A percentile compares a stretch with the other conserved stretches of the same genome.
Conservation (phyloP, 257 asterid genomes). For the Solanum microdontum region DNA sequence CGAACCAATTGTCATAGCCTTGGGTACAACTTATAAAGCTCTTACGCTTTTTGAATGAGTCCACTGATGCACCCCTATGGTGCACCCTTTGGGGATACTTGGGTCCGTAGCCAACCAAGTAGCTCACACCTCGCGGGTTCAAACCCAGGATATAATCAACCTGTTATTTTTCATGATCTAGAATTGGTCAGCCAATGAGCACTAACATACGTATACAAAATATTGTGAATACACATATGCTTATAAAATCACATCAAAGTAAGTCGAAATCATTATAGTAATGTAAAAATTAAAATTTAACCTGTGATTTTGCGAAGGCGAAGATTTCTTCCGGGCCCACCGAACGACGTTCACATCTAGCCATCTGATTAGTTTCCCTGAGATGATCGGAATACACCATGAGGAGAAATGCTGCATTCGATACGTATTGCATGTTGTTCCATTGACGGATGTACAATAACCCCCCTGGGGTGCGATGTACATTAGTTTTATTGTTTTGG, state of each 20-base stretch:
- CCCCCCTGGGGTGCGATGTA: slow-evolving; percentile 73
- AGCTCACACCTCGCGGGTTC: slow-evolving; percentile 64
- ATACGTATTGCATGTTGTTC: slow-evolving; percentile 94
- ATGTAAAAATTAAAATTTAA: no score
- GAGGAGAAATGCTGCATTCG: slow-evolving; percentile 44
- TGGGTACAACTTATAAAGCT: slow-evolving; percentile 74
- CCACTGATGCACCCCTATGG: slow-evolving; percentile 76
- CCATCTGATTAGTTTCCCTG: slow-evolving; percentile 29
- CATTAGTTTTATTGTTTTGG: slow-evolving; percentile 40
- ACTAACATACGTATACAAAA: neutral
- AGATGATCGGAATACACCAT: slow-evolving; percentile 56
- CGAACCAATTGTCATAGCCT: slow-evolving; percentile 65
- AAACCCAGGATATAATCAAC: slow-evolving; percentile 67
- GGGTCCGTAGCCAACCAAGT: slow-evolving; percentile 66
- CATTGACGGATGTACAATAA: slow-evolving; percentile 69
- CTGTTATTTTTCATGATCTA: slow-evolving; percentile 23
- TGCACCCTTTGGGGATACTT: slow-evolving; percentile 58
- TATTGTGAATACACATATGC: neutral
- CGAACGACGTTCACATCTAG: slow-evolving; percentile 21
- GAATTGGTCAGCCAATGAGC: neutral
- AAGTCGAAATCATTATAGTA: no score
- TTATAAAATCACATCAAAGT: no score
- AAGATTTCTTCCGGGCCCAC: slow-evolving; percentile 40
- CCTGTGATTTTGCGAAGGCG: slow-evolving; percentile 43
- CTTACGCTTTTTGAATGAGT: slow-evolving; percentile 31